Conservation (phyloP, 2,329 filamentous ascomycete genomes). For the Phyllosticta citribraziliensis region DNA sequence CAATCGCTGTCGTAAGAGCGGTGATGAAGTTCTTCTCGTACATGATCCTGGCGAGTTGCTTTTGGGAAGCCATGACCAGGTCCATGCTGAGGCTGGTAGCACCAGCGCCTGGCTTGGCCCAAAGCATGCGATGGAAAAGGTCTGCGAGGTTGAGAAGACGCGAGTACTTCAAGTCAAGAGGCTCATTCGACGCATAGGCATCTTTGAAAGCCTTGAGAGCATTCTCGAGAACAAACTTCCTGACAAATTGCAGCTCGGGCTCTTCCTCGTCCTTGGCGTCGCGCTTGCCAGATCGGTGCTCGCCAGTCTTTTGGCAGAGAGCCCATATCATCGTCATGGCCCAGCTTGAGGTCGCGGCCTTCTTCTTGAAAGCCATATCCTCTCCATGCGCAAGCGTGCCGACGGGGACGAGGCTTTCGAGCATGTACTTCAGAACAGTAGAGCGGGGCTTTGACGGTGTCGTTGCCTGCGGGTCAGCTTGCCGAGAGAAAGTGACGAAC, state of each 20-base stretch:
- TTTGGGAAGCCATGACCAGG: conserved; percentile 48
- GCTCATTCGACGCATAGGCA: conserved; percentile 66
- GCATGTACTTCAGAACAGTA: conserved; percentile 84
- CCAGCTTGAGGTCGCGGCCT: conserved; percentile 70
- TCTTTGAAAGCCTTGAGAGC: conserved; percentile 87
- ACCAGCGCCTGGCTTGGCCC: conserved; percentile 25
- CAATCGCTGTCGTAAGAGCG: conserved; percentile 80
- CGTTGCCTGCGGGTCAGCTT: conserved; percentile 68
- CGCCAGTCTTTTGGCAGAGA: conserved; percentile 77
- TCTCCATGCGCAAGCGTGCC: conserved; percentile 62
- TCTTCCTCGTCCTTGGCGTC: conserved; percentile 64
- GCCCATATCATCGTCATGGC: conserved; percentile 81
- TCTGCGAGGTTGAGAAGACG: conserved; percentile 81
- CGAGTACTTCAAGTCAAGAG: conserved; percentile 76
- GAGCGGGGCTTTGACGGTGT: conserved; percentile 93
- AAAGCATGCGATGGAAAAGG: conserved; percentile 74
- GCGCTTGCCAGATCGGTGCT: conserved; percentile 54
- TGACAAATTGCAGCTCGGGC: conserved; percentile 78
- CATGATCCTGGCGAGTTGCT: conserved; percentile 87
- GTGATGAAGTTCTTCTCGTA: conserved; percentile 95
- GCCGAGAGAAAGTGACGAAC: conserved; percentile 98
- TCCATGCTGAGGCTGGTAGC: conserved; percentile 10
- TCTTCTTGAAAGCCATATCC: conserved; percentile 72
- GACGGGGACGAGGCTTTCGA: conserved; percentile 65
- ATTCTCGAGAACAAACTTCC: conserved; percentile 90